A percentile compares a stretch with the other conserved stretches of the same genome.
These are phyloP conservation scores for Raphanus hybrid DNA, from an alignment of 441 rosid genomes.

Conservation along the genomic window DNA sequence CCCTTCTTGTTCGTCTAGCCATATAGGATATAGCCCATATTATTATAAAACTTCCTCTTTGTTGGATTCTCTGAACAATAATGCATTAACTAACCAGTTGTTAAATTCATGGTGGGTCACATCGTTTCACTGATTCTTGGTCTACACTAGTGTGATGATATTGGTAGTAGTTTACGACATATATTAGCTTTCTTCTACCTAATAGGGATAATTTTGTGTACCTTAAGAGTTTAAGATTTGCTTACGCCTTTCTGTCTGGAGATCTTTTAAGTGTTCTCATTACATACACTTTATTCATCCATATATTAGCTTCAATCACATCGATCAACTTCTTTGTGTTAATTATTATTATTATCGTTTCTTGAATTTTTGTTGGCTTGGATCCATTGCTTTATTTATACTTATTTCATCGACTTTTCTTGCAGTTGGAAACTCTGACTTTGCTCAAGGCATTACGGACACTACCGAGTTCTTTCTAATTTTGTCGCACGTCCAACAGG, in stretches of 20 bases:
- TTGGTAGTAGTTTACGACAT: constrained; percentile 23
- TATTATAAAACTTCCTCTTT: constrained; percentile 32
- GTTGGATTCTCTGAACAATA: constrained; percentile 37
- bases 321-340: constrained; percentile 3
- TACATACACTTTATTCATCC: constrained; percentile 16
- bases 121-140: constrained; percentile 19
- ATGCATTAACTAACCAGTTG: constrained; percentile 39
- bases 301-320: constrained; percentile 21
- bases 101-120: constrained; percentile 38
- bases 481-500: constrained; percentile 26
- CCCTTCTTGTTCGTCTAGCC: constrained; percentile 22
- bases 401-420: constrained; percentile 28
- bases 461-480: constrained; percentile 15
- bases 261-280: constrained; percentile 28
- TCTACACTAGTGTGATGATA: constrained; percentile 27
- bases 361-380: constrained; percentile 3
- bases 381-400: constrained; percentile 23
- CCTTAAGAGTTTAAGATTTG: constrained; percentile 34
- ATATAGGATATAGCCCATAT: constrained; percentile 6
- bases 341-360: neutral
- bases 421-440: constrained; percentile 46
- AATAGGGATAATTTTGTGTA: constrained; percentile 15
- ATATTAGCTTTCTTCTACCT: constrained; percentile 28
- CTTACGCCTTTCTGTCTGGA: constrained; percentile 37
- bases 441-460: constrained; percentile 34